Percentiles rank a stretch among this genome's conserved stretches.
phyloP scores from a whole-genome alignment of 1,284 basidiomycete species.

The Apiotrichum gracile region DNA sequence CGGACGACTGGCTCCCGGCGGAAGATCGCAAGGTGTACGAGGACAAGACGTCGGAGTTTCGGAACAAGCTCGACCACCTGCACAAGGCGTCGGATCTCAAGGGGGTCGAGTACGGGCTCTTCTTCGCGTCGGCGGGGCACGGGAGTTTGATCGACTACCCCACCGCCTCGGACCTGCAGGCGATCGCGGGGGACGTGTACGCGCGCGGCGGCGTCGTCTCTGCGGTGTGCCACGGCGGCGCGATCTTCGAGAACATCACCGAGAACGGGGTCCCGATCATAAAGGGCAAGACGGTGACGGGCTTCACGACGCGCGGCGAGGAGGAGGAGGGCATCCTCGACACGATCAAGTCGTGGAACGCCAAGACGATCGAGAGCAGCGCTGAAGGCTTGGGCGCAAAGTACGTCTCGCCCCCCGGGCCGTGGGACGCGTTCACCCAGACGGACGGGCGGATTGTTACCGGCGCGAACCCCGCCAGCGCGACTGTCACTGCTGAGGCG shows the following conservation, averaged over 20 bases:
- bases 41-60: constrained; percentile 14
- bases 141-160: constrained; percentile 21
- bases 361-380: constrained; percentile 12
- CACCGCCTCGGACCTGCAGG: constrained; percentile 10
- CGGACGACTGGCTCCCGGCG: constrained; percentile 10
- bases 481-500: constrained; percentile 13
- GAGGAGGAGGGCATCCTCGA: constrained; percentile 15
- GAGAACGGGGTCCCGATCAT: constrained; percentile 6
- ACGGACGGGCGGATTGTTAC: constrained; percentile 18
- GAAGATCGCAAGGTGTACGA: constrained; percentile 13
- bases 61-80: constrained; percentile 15
- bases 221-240: constrained; percentile 18
- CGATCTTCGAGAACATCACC: constrained; percentile 8
- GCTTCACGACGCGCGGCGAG: constrained; percentile 19
- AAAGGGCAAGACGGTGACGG: constrained; percentile 15
- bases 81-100: constrained; percentile 11
- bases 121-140: constrained; percentile 22
- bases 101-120: constrained; percentile 13
- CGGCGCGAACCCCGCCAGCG: constrained; percentile 16
- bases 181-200: constrained; percentile 11
- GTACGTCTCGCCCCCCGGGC: constrained; percentile 8
- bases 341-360: constrained; percentile 17
- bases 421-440: constrained; percentile 15
- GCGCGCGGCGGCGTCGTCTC: constrained; percentile 16
- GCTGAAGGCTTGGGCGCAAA: constrained; percentile 11